phyloP scores from a whole-genome alignment of 441 rosid genomes.

The Mallotus japonicus region DNA sequence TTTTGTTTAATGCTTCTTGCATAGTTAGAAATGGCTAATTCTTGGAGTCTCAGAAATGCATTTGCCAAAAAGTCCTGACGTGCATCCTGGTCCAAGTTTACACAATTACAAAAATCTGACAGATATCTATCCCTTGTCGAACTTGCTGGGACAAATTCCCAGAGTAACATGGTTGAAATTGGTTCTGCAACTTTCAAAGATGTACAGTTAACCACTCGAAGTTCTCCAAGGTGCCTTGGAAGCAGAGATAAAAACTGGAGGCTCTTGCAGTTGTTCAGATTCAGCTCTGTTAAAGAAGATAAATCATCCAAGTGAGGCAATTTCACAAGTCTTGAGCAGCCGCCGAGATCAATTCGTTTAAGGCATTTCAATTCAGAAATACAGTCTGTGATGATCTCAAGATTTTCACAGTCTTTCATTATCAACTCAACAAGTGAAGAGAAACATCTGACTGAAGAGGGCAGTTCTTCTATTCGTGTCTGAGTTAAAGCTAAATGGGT shows the following conservation, averaged over 20 bases:
- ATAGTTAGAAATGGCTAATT: background rate
- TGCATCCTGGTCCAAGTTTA: background rate
- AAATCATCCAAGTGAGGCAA: background rate
- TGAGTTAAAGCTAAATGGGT: no score
- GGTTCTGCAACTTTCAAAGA: background rate
- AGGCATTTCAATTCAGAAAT: background rate
- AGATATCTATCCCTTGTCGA: no score
- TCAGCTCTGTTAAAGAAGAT: background rate
- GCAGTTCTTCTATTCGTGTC: background rate
- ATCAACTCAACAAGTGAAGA: background rate
- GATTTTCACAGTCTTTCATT: background rate
- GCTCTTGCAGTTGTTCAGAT: background rate
- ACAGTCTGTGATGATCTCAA: background rate
- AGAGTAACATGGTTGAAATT: no score
- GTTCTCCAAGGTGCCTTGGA: background rate
- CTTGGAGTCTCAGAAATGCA: background rate
- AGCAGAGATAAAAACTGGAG: background rate
- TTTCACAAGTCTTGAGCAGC: background rate
- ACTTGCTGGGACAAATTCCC: no score
- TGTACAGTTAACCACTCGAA: background rate
- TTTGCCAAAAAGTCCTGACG: background rate
- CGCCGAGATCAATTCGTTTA: background rate
- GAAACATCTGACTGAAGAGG: background rate
- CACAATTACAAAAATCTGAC: slow-evolving; percentile 4
- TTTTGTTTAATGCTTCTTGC: no score